phyloP scores from a whole-genome alignment of 2,329 filamentous ascomycete genomes.

The Aschersonia sp. region DNA sequence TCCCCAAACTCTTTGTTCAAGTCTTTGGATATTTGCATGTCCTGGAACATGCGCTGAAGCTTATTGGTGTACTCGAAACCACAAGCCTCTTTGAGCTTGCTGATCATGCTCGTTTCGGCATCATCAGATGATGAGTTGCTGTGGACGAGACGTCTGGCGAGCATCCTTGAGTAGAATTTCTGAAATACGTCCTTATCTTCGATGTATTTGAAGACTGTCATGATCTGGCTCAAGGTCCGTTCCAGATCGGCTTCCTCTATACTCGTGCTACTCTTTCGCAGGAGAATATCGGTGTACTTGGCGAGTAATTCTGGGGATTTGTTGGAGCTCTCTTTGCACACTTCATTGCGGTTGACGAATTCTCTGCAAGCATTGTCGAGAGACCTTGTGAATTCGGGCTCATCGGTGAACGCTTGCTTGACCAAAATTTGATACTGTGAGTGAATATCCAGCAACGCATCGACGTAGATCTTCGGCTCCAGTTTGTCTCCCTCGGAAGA shows the following conservation, averaged over 20 bases:
- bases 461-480: conserved; percentile 93
- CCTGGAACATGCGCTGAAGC: conserved; percentile 98
- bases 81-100: conserved; percentile 95
- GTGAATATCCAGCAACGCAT: conserved; percentile 87
- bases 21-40: conserved; percentile 98
- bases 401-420: conserved; percentile 82
- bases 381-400: conserved; percentile 92
- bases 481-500: conserved; percentile 74
- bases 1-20: conserved; percentile 82
- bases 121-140: conserved; percentile 93
- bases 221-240: conserved; percentile 76
- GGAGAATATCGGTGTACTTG: conserved; percentile 84
- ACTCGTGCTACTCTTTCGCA: conserved; percentile 86
- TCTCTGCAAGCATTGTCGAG: conserved; percentile 95
- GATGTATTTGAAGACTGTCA: conserved; percentile 99
- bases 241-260: conserved; percentile 92
- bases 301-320: conserved; percentile 90
- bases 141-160: conserved; percentile 88
- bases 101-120: conserved; percentile 98
- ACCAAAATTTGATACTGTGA: conserved; percentile 86
- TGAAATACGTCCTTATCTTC: conserved; percentile 99
- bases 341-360: conserved; percentile 94
- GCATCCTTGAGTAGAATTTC: conserved; percentile 96
- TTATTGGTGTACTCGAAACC: conserved; percentile 99
- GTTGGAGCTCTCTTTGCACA: conserved; percentile 86